These are phyloP conservation scores for Cutaneotrichosporon arboriforme DNA, from an alignment of 1,284 basidiomycete species.

Conservation along the genomic window DNA sequence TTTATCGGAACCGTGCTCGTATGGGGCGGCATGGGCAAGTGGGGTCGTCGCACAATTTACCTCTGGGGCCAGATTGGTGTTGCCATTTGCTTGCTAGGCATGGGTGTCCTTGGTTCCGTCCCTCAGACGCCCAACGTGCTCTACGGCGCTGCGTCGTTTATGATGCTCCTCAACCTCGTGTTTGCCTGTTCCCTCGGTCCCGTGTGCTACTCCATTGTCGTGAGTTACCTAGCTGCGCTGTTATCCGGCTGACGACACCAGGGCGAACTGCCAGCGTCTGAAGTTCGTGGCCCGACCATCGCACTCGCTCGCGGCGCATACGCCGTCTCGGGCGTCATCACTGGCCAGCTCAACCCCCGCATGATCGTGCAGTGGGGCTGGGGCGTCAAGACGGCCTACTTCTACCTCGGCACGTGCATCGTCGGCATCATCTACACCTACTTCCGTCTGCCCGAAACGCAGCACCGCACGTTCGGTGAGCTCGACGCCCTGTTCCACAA, in stretches of 20 bases:
- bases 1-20: constrained; percentile 32
- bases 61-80: constrained; percentile 25
- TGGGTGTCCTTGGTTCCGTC: constrained; percentile 4
- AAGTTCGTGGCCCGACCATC: constrained; percentile 48
- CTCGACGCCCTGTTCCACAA: constrained; percentile 39
- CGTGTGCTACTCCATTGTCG: constrained; percentile 18
- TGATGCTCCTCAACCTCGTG: constrained; percentile 28
- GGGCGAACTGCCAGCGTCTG: constrained; percentile 17
- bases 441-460: constrained; percentile 25
- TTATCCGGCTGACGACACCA: too few species aligned
- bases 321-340: constrained; percentile 44
- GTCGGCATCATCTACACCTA: constrained; percentile 7
- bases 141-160: constrained; percentile 24
- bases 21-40: constrained; percentile 30
- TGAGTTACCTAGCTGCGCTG: too few species aligned
- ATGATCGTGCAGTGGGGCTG: constrained; percentile 38
- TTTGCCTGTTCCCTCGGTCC: constrained; percentile 31
- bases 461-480: constrained; percentile 28
- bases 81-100: constrained; percentile 3
- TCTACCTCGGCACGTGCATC: constrained; percentile 7
- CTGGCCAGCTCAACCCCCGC: constrained; percentile 39
- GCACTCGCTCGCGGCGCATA: constrained; percentile 49
- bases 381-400: constrained; percentile 13
- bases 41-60: constrained; percentile 50
- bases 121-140: not conserved